These are phyloP conservation scores for Chlorella variabilis DNA, from an alignment of 163 green algal species.

Conservation along the genomic window DNA sequence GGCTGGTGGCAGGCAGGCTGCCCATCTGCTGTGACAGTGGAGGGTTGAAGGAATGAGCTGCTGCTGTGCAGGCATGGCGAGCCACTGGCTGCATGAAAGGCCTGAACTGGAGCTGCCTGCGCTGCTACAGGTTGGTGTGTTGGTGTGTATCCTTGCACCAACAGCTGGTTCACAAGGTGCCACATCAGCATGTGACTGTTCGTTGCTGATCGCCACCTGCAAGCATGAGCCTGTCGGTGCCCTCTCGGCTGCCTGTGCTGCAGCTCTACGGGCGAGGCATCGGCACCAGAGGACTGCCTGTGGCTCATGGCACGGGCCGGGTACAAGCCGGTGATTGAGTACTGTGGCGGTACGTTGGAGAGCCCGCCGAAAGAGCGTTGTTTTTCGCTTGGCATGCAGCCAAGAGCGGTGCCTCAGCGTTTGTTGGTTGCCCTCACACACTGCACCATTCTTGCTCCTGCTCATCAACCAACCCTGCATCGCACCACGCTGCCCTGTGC, in stretches of 20 bases:
- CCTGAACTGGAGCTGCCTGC: conserved; percentile 76
- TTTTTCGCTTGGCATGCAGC: background rate
- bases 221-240: no score
- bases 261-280: conserved; percentile 82
- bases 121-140: conserved; percentile 63
- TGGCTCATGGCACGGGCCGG: conserved; percentile 82
- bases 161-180: no score
- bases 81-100: conserved; percentile 70
- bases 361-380: no score
- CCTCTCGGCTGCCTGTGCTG: no score
- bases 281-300: conserved; percentile 83
- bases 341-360: conserved; percentile 77
- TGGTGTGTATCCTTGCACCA: no score
- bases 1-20: background rate
- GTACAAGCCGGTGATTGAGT: conserved; percentile 87
- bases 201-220: background rate
- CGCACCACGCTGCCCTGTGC: background rate
- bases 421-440: no score
- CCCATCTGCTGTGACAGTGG: background rate
- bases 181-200: no score
- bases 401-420: no score
- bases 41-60: background rate
- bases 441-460: no score
- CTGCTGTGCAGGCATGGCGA: conserved; percentile 76
- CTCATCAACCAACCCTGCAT: no score